Base-by-base conservation (phyloP, 2,329 filamentous ascomycete species). In the Ophiocordyceps robertsii region DNA sequence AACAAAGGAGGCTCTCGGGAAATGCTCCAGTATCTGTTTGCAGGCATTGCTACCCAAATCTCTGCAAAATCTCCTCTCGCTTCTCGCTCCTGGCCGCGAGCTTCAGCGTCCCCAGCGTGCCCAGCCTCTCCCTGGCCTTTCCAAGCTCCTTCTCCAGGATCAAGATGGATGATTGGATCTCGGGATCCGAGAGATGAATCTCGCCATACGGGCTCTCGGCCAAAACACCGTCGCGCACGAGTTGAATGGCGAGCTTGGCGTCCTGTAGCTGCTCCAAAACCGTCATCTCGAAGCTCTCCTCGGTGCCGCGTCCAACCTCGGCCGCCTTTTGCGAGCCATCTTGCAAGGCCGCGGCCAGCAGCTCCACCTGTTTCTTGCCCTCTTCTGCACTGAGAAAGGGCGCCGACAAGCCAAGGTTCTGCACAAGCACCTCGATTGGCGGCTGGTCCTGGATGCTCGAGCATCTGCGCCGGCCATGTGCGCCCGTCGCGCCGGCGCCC, bases 161-260 rank as follows among this genome's bases (percentile, higher is more conserved):
- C 0, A 56, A 53, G n/a, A 78, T 67, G 2, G 67, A 69, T 3
- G 56, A 61, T 43, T 74, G 68, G 32, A 75, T 67, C 27, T 74
- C 71, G 0, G 68, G 64, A 48, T 79, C 75, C 6, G 68, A 57
- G 6, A 79, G 62, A 36, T 60, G 62, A 5, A 74, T 64, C n/a
- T 63, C 54, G 0, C 61, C 61, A 50, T 65, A 75, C 5, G 65
- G 57, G 29, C 66, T 73, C 49, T 78, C 73, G 0, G 70, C 69
- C 2, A 77, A 56, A 1, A 77, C 56, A 35, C 67, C 73, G 44
- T 74, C 72, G 6, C 64, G 58, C 14, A 77, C 53, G 9, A 72
- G 51, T 47, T 71, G 67, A 1, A 76, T 51, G 0, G 72, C 73
- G 3, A 62, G 53, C 16, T 64, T 61, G 0, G 66, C 63, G 45